These are phyloP conservation scores for Corymbia citriodora DNA, from an alignment of 441 rosid genomes.

Conservation along the genomic window DNA sequence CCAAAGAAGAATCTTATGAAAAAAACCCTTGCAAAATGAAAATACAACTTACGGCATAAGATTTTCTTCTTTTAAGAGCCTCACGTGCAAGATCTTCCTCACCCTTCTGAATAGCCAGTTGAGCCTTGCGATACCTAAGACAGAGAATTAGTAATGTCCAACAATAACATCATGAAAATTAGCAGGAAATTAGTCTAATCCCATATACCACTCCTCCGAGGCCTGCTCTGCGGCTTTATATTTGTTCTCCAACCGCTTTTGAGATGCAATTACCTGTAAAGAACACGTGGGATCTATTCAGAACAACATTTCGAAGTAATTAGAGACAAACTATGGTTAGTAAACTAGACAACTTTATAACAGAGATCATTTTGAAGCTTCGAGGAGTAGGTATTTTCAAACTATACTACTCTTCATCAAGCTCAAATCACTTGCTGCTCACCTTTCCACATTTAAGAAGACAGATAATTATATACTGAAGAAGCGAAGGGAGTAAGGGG, in stretches of 20 bases:
- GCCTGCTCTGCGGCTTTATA: conserved; percentile 85
- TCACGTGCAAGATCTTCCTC: conserved; percentile 99
- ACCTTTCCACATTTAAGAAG: neutral
- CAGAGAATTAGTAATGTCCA: neutral
- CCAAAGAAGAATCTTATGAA: neutral
- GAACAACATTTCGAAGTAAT: neutral
- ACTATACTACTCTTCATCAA: neutral
- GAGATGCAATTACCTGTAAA: conserved; percentile 86
- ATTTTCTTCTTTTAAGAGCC: conserved; percentile 93
- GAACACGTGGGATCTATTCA: neutral
- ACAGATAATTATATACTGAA: neutral
- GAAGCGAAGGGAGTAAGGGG: neutral
- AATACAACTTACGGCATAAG: conserved; percentile 63
- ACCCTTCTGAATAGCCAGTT: conserved; percentile 93
- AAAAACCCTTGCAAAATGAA: neutral
- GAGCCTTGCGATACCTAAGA: conserved; percentile 93
- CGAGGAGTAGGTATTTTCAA: neutral
- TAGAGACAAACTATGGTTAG: neutral
- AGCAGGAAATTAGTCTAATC: neutral
- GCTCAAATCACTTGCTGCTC: neutral
- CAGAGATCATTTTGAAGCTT: neutral
- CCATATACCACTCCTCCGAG: conserved; percentile 79
- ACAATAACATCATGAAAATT: neutral
- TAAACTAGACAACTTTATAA: neutral
- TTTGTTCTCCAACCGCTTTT: conserved; percentile 87